These are phyloP conservation scores for Colletotrichum trifolii DNA, from an alignment of 2,329 filamentous ascomycete genomes.

Conservation along the genomic window DNA sequence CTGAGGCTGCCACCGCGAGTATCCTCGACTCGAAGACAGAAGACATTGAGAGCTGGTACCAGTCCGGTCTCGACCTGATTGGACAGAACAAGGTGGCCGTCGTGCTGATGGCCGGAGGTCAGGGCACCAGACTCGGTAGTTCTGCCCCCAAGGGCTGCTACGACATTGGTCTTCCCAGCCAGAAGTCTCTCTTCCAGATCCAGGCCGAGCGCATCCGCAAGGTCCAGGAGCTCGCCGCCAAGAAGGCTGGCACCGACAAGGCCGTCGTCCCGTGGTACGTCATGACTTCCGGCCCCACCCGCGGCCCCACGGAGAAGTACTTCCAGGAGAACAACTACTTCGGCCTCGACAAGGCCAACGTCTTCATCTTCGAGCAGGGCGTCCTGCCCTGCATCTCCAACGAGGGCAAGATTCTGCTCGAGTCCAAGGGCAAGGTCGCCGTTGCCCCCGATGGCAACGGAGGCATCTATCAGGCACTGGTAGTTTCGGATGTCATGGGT, in stretches of 20 bases:
- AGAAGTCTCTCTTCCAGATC: constrained; percentile 97
- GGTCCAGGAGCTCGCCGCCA: constrained; percentile 82
- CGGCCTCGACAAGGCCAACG: constrained; percentile 85
- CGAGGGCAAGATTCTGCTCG: constrained; percentile 95
- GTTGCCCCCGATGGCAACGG: constrained; percentile 98
- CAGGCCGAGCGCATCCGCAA: constrained; percentile 94
- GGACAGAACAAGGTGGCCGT: constrained; percentile 82
- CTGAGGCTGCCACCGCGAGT: constrained; percentile 85
- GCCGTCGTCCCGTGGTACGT: constrained; percentile 95
- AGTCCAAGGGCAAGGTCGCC: constrained; percentile 89
- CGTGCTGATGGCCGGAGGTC: constrained; percentile 96
- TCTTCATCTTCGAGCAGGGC: constrained; percentile 95
- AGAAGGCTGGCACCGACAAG: constrained; percentile 64
- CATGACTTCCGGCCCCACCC: constrained; percentile 97
- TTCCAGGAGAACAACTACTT: constrained; percentile 93
- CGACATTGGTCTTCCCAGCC: constrained; percentile 91
- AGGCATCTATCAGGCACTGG: constrained; percentile 92
- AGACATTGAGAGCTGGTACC: constrained; percentile 87
- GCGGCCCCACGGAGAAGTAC: constrained; percentile 91
- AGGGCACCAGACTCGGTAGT: constrained; percentile 94
- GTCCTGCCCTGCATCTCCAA: constrained; percentile 97
- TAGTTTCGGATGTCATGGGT: constrained; percentile 81
- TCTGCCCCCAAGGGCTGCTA: constrained; percentile 97
- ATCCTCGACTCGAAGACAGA: constrained; percentile 87
- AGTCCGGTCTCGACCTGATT: constrained; percentile 82